These are phyloP conservation scores for Salvia splendens DNA, from an alignment of 257 asterid species.

Conservation along the genomic window DNA sequence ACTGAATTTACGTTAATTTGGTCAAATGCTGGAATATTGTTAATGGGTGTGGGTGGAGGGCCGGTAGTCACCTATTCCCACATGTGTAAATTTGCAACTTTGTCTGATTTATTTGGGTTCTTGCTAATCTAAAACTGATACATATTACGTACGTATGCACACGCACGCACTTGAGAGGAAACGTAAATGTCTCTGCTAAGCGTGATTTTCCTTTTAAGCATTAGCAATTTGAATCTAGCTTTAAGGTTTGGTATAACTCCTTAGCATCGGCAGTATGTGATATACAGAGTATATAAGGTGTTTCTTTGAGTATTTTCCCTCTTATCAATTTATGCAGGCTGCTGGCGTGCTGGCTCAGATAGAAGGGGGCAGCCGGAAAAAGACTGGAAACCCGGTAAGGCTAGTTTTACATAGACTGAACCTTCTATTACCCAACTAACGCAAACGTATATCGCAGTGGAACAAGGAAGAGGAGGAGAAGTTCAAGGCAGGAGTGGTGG, in stretches of 20 bases:
- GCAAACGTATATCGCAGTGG: slow-evolving; percentile 55
- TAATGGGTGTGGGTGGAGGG: too few species aligned
- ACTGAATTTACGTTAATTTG: too few species aligned
- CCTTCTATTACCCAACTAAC: slow-evolving; percentile 12
- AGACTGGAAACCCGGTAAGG: slow-evolving; percentile 63
- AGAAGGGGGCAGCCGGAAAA: slow-evolving; percentile 72
- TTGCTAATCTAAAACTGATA: background rate
- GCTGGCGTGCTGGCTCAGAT: slow-evolving; percentile 93
- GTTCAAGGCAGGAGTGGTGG: slow-evolving; percentile 68
- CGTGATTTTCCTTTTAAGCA: background rate
- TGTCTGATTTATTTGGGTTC: background rate
- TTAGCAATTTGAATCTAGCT: background rate
- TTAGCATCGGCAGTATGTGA: background rate
- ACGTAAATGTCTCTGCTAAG: background rate
- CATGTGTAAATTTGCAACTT: too few species aligned
- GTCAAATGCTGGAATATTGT: too few species aligned
- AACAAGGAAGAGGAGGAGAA: slow-evolving; percentile 81
- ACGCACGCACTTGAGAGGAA: too few species aligned
- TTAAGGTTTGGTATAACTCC: background rate
- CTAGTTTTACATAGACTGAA: background rate
- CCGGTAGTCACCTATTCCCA: too few species aligned
- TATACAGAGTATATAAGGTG: too few species aligned
- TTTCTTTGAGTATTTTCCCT: too few species aligned
- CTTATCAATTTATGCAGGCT: slow-evolving; percentile 55
- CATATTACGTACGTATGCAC: too few species aligned